These are phyloP conservation scores for Xylaria acuta DNA, from an alignment of 495 filamentous ascomycete genomes.

Conservation along the genomic window DNA sequence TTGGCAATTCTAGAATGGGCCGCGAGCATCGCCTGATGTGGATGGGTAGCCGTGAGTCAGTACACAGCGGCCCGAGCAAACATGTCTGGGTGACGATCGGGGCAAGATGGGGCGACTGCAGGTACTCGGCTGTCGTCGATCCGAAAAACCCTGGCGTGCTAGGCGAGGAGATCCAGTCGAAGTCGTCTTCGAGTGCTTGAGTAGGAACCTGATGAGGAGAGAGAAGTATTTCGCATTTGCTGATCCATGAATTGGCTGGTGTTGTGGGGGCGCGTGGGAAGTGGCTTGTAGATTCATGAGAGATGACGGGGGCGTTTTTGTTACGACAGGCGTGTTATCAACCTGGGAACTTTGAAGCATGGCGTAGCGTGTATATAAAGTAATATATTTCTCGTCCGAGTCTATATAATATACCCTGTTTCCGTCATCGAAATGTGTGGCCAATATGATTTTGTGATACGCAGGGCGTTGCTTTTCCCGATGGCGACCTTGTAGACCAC, in stretches of 20 bases:
- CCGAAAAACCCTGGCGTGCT: conserved; percentile 55
- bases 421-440: neutral
- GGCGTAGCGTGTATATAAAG: conserved; percentile 22
- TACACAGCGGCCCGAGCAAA: conserved; percentile 64
- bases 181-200: conserved; percentile 20
- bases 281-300: conserved; percentile 25
- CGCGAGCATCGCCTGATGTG: conserved; percentile 64
- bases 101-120: conserved; percentile 72
- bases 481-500: neutral
- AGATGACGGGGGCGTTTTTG: conserved; percentile 24
- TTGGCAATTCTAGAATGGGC: conserved; percentile 65
- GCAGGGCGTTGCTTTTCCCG: neutral
- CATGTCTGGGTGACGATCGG: conserved; percentile 87
- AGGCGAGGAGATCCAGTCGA: conserved; percentile 54
- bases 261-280: neutral
- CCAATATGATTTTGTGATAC: neutral
- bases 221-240: neutral
- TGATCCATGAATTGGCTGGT: conserved; percentile 3
- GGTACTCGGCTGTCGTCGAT: conserved; percentile 57
- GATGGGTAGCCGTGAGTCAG: conserved; percentile 71
- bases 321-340: neutral
- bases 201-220: neutral
- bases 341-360: conserved; percentile 4
- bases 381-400: conserved; percentile 7
- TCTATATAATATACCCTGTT: conserved; percentile 9